Base-by-base conservation (phyloP, 2,329 filamentous ascomycete genomes). In the Lasiodiplodia hormozganensis region DNA sequence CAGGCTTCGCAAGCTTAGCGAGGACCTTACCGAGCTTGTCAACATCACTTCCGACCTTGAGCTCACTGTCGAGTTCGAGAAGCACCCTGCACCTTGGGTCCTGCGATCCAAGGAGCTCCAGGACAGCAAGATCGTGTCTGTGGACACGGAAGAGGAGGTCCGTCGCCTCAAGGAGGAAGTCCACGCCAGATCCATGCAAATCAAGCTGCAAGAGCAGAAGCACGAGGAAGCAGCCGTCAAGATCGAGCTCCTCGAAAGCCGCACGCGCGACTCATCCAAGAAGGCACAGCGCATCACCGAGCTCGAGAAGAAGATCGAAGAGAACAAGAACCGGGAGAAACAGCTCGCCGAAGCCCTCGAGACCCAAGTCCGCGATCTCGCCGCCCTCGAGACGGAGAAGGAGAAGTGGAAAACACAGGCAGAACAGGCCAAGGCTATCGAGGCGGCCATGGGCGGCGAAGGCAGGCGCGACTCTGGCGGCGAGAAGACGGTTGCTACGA, bases 181-280 rank as follows among this genome's bases (percentile, higher is more conserved):
- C 72, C 89, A 90, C 72, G 92, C 95, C 75, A 89, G 91, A 23
- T 90, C 92, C 3, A 76, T 81, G 21, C 77, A 82, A 68, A 77
- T 86, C 49, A 80, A 77, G 68, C 74, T 80, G 68, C 80, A 81
- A 52, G 93, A 97, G 72, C 92, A 94, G 77, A 90, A 90, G 43
- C 88, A 97, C 65, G 94, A 96, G 78, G 95, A 96, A 69, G 87
- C 92, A 28, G 88, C 90, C n/a, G 91, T 97, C 73, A 94, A 96
- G 79, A 97, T 97, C 73, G 95, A 97, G 80, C 92, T 96, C 51
- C 88, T 98, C 47, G 92, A 97, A 78, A 92, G 92, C 8, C 87
- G 93, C 68, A 94, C 96, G 90, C 89, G 90, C 69, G 94, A 96
- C 75, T 92, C 92, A 6, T 89, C 89, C 71, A 89, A 91, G 76